Evolutionary conservation across 148 eudicot species (phyloP).

Genomic region (Persicaria tinctoria): DNA sequence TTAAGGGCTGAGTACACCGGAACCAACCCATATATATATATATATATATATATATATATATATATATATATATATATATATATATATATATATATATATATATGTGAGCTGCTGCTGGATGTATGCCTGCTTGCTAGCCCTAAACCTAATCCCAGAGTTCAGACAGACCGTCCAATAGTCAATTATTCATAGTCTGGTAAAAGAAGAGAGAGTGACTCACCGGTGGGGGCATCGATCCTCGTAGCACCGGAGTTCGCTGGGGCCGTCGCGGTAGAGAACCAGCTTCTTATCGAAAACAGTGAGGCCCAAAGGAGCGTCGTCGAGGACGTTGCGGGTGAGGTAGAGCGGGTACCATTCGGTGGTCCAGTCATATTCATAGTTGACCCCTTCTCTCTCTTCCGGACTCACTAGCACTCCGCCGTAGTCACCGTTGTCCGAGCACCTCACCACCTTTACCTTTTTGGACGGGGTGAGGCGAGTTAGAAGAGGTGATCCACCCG

Average conservation of each 20-base stretch:
- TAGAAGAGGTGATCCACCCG: neutral
- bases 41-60: too few relatives aligned
- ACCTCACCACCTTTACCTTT: neutral
- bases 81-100: too few relatives aligned
- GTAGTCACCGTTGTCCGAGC: conserved; percentile 13
- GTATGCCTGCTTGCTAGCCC: too few relatives aligned
- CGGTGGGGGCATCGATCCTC: conserved; percentile 98
- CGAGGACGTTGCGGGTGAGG: conserved; percentile 59
- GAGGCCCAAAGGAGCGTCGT: conserved; percentile 89
- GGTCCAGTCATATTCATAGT: conserved; percentile 71
- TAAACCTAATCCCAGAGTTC: too few relatives aligned
- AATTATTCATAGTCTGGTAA: conserved; percentile 11
- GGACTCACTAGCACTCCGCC: conserved; percentile 33
- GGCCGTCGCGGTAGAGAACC: conserved; percentile 65
- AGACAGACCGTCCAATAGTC: neutral
- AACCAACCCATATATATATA: too few relatives aligned
- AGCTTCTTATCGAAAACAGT: conserved; percentile 84
- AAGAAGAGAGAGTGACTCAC: conserved; percentile 76
- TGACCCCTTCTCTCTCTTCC: conserved; percentile 22
- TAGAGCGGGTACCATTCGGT: conserved; percentile 96
- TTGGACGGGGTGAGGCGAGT: neutral
- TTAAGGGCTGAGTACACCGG: too few relatives aligned
- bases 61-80: too few relatives aligned
- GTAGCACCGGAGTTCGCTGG: conserved; percentile 49
- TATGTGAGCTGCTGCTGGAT: too few relatives aligned